A percentile compares a stretch with the other conserved stretches of the same genome.
phyloP scores from a whole-genome alignment of 305 asterid species.

The Caryopteris hybrid region DNA sequence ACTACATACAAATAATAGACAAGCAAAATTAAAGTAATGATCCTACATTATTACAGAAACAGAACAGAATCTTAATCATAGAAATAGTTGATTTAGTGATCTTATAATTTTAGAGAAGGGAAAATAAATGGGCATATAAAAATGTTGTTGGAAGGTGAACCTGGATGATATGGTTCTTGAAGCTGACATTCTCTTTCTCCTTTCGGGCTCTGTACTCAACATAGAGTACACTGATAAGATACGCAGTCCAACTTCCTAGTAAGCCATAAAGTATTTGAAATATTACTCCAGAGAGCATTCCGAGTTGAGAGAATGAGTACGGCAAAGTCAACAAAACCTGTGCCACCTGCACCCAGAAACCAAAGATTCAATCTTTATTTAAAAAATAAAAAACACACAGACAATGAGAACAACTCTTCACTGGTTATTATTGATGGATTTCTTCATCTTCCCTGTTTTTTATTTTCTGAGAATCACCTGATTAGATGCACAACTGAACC shows the following conservation, averaged over 20 bases:
- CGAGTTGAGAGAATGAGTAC: constrained; percentile 63
- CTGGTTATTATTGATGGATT: too few relatives aligned
- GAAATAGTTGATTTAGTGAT: neutral
- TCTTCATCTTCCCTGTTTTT: neutral
- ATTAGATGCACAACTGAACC: constrained; percentile 65
- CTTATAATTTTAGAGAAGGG: neutral
- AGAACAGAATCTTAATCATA: neutral
- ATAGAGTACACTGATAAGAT: constrained; percentile 56
- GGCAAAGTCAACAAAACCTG: constrained; percentile 62
- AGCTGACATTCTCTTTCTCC: constrained; percentile 52
- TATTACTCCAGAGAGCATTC: constrained; percentile 50
- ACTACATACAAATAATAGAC: constrained; percentile 23
- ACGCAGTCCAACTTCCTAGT: constrained; percentile 72
- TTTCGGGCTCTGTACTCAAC: constrained; percentile 59
- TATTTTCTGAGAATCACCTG: constrained; percentile 20
- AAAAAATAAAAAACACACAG: neutral
- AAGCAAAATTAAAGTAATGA: neutral
- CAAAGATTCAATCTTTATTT: constrained; percentile 6
- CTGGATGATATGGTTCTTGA: constrained; percentile 70
- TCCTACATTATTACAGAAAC: neutral
- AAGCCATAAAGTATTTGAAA: constrained; percentile 53
- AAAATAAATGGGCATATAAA: neutral
- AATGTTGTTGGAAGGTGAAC: constrained; percentile 15
- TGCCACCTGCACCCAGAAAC: constrained; percentile 43
- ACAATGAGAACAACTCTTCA: neutral